These are phyloP conservation scores for Silybum marianum DNA, from an alignment of 129 eudicot species.

Conservation along the genomic window DNA sequence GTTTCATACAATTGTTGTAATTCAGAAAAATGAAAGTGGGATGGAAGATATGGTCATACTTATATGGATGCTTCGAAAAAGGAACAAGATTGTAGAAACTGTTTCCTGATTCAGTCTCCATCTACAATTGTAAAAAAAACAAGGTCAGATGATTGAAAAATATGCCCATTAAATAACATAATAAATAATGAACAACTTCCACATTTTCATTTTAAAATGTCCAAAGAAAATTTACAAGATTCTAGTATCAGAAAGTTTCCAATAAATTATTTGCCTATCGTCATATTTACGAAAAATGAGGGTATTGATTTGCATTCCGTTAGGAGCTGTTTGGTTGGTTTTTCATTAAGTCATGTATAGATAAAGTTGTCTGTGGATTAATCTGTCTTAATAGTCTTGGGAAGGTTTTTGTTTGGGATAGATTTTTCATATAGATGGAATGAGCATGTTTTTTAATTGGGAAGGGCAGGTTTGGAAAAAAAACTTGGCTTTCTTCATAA, in stretches of 20 bases:
- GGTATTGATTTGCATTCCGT: neutral
- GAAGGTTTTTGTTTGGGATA: no score
- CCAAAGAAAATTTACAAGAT: no score
- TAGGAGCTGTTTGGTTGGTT: no score
- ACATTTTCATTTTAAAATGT: neutral
- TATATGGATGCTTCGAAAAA: constrained; percentile 79
- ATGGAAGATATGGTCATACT: constrained; percentile 42
- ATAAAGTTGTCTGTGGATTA: no score
- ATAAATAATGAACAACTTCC: neutral
- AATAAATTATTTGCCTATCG: no score
- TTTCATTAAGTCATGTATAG: no score
- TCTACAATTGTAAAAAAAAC: constrained; percentile 39
- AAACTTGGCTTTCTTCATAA: no score
- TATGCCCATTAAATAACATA: neutral
- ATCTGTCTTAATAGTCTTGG: no score
- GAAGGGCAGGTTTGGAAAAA: no score
- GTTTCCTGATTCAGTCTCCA: constrained; percentile 65
- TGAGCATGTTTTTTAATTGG: no score
- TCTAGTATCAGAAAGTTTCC: neutral
- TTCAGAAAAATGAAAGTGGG: neutral
- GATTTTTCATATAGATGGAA: no score
- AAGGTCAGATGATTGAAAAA: neutral
- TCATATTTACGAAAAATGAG: neutral
- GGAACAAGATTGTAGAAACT: constrained; percentile 69
- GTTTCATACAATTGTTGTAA: neutral